Percentiles rank a stretch among this genome's conserved stretches.
Evolutionary conservation across 2,329 filamentous ascomycete species (phyloP).

Genomic region (Fusarium coffeatum): DNA sequence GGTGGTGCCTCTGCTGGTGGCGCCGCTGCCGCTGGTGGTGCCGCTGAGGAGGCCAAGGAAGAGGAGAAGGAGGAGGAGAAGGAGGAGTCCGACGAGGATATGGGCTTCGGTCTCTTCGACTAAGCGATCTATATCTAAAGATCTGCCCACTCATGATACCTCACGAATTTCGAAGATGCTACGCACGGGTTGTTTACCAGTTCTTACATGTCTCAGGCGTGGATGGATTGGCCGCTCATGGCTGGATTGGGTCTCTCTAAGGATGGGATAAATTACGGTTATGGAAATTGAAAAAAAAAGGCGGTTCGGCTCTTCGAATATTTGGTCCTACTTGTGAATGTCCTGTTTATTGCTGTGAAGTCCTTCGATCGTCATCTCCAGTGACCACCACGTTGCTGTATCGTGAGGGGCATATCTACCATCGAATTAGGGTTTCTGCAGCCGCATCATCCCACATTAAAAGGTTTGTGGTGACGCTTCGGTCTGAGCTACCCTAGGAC

Average conservation of each 20-base stretch:
- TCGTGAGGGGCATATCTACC: neutral
- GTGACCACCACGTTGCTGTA: neutral
- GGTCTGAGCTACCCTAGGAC: conserved; percentile 3
- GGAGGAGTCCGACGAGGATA: conserved; percentile 76
- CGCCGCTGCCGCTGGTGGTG: conserved; percentile 75
- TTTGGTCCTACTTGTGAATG: neutral
- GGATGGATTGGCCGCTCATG: conserved; percentile 49
- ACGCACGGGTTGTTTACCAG: conserved; percentile 49
- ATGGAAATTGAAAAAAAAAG: conserved; percentile 47
- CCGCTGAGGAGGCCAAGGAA: conserved; percentile 76
- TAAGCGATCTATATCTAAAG: conserved; percentile 60
- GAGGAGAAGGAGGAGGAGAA: conserved; percentile 80
- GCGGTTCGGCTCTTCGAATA: conserved; percentile 45
- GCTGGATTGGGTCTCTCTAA: conserved; percentile 48
- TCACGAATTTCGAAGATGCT: conserved; percentile 52
- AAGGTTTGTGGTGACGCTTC: conserved; percentile 5
- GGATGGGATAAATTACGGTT: conserved; percentile 46
- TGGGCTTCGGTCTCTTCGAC: conserved; percentile 82
- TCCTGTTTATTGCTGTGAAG: neutral
- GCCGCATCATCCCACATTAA: neutral
- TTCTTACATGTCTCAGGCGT: conserved; percentile 49
- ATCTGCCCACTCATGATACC: conserved; percentile 49
- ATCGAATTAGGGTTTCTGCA: conserved; percentile 17
- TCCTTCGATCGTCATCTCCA: neutral
- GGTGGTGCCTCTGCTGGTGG: conserved; percentile 76